A percentile compares a stretch with the other conserved stretches of the same genome.
Evolutionary conservation across 345 rosid species (phyloP).

Genomic region (Ceriops tagal): DNA sequence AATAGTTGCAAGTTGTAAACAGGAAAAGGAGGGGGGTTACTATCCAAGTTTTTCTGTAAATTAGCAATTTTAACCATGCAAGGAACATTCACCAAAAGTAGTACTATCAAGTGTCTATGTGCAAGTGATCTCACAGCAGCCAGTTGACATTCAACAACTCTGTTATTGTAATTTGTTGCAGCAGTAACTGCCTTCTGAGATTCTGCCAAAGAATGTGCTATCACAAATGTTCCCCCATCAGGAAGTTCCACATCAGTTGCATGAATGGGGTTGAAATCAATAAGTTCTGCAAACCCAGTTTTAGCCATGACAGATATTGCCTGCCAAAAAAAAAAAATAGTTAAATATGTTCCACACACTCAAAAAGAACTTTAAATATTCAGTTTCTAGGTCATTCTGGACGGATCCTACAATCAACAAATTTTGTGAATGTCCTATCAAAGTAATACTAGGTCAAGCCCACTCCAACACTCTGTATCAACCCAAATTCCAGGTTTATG

Average conservation of each 20-base stretch:
- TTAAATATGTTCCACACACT: neutral
- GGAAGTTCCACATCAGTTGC: slow-evolving; percentile 98
- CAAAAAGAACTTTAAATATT: neutral
- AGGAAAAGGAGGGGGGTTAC: too few relatives aligned
- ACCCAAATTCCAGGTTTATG: too few relatives aligned
- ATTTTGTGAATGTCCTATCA: neutral
- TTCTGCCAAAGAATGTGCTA: slow-evolving; percentile 91
- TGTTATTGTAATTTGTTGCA: slow-evolving; percentile 87
- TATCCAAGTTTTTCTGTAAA: neutral
- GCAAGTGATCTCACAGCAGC: slow-evolving; percentile 65
- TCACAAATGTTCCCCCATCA: slow-evolving; percentile 87
- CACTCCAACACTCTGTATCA: neutral
- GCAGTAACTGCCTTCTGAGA: slow-evolving; percentile 98
- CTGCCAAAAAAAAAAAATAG: slow-evolving; percentile 31
- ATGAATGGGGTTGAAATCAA: slow-evolving; percentile 94
- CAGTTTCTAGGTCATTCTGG: neutral
- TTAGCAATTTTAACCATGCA: neutral
- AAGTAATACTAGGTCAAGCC: neutral
- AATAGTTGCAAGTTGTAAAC: neutral
- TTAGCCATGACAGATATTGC: slow-evolving; percentile 98
- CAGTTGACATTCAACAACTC: slow-evolving; percentile 94
- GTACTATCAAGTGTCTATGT: neutral
- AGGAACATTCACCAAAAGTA: neutral
- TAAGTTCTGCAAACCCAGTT: slow-evolving; percentile 96
- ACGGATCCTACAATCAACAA: neutral